These are phyloP conservation scores for Tulasnella sp. DNA, from an alignment of 768 basidiomycete genomes.

Conservation along the genomic window DNA sequence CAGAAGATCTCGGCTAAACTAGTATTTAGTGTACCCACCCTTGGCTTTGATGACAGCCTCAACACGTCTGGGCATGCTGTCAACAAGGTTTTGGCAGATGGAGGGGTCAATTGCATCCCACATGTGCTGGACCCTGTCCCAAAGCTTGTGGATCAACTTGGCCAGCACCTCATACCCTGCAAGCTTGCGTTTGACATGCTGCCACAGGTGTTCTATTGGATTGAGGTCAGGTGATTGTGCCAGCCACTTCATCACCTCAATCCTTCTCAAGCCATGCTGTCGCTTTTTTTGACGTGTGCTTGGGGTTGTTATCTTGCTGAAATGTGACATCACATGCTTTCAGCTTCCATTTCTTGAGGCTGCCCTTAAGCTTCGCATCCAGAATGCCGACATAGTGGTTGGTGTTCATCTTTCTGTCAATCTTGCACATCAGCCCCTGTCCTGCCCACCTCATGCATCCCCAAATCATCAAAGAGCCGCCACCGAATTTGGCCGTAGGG, in stretches of 20 bases:
- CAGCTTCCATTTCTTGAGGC: background rate
- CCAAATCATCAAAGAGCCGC: slow-evolving; percentile 4
- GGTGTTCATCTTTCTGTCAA: background rate
- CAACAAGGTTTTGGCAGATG: slow-evolving; percentile 1
- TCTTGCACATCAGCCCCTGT: background rate
- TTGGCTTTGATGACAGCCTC: slow-evolving; percentile 3
- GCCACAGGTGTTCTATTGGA: slow-evolving; percentile 12
- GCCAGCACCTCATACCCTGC: background rate
- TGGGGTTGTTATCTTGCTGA: no score
- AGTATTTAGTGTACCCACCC: slow-evolving; percentile 9
- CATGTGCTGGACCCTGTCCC: background rate
- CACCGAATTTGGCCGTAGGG: background rate
- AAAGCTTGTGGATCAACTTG: background rate
- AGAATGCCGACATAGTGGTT: background rate
- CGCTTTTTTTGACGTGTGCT: slow-evolving; percentile 6
- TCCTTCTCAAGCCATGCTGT: slow-evolving; percentile 8
- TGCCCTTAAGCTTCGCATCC: background rate
- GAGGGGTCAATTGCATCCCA: slow-evolving; percentile 2
- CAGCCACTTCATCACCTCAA: slow-evolving; percentile 8
- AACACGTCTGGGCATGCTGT: slow-evolving; percentile 2
- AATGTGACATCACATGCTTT: background rate
- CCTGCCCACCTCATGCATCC: slow-evolving; percentile 1
- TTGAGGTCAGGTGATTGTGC: slow-evolving; percentile 11
- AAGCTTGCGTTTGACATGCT: slow-evolving; percentile 2
- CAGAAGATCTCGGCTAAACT: no score